phyloP scores from a whole-genome alignment of 2,329 filamentous ascomycete genomes.

The Botryotinia calthae region DNA sequence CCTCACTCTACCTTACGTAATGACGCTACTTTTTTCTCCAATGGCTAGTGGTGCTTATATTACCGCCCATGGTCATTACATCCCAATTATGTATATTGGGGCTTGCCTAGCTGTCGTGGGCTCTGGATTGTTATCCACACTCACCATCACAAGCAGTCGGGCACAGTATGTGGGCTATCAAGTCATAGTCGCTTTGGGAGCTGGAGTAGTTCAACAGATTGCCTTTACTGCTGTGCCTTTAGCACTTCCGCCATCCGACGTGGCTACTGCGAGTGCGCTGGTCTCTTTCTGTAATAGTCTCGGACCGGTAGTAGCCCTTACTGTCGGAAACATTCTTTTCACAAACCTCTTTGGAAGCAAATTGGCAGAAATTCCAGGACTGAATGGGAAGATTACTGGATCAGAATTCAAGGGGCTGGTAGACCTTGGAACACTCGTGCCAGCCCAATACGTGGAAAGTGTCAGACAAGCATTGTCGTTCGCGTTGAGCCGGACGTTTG shows the following conservation, averaged over 20 bases:
- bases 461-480: background rate
- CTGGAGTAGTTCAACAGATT: too few species aligned
- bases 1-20: background rate
- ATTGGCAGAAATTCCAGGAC: background rate
- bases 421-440: background rate
- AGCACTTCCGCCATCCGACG: background rate
- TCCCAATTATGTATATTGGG: background rate
- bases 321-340: background rate
- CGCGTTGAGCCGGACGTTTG: background rate
- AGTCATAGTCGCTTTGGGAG: background rate
- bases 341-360: background rate
- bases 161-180: background rate
- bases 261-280: background rate
- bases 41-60: background rate
- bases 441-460: background rate
- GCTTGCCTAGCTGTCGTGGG: background rate
- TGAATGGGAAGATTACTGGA: background rate
- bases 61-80: background rate
- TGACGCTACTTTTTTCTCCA: background rate
- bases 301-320: background rate
- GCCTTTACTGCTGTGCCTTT: too few species aligned
- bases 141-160: background rate
- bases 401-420: background rate
- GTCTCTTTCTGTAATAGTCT: background rate
- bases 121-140: background rate